Conservation (phyloP, 164 flowering plant genomes). For the Magnolia changhungtana region DNA sequence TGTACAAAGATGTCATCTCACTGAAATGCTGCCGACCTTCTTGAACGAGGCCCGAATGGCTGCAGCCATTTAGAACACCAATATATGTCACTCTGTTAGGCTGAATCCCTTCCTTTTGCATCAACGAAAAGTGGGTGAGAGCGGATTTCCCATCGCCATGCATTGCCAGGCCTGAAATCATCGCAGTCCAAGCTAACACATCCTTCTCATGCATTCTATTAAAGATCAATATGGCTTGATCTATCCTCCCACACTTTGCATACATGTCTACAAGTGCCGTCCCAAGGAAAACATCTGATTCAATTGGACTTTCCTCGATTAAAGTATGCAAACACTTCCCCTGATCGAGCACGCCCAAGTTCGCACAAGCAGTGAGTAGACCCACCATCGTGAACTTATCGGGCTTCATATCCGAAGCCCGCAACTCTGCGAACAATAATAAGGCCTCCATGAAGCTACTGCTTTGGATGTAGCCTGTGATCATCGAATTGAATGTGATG, state of each 20-base stretch:
- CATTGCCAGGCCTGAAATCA: conserved; percentile 10
- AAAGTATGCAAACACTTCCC: conserved; percentile 33
- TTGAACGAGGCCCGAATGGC: conserved; percentile 13
- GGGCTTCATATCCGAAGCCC: conserved; percentile 18
- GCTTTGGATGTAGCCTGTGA: conserved; percentile 25
- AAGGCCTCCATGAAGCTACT: conserved; percentile 26
- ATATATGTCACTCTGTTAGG: conserved; percentile 7
- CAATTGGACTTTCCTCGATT: conserved; percentile 17
- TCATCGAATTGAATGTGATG: conserved; percentile 33
- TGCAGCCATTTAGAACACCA: conserved; percentile 8
- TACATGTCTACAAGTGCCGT: conserved; percentile 71
- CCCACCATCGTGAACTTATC: conserved; percentile 32
- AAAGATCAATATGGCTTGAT: conserved; percentile 7
- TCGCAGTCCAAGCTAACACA: conserved; percentile 12
- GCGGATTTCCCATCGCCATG: conserved; percentile 8
- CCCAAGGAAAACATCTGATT: conserved; percentile 29
- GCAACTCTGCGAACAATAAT: conserved; percentile 26
- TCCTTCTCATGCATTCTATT: conserved; percentile 9
- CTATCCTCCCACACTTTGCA: conserved; percentile 64
- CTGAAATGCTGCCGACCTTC: conserved; percentile 10
- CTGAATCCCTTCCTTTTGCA: conserved; percentile 5
- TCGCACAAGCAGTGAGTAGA: conserved; percentile 37
- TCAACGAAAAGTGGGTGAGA: conserved; percentile 8
- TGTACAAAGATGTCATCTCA: conserved; percentile 8
- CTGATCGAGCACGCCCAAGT: conserved; percentile 33